phyloP scores from a whole-genome alignment of 768 basidiomycete genomes.

The Phaeotremella skinneri region DNA sequence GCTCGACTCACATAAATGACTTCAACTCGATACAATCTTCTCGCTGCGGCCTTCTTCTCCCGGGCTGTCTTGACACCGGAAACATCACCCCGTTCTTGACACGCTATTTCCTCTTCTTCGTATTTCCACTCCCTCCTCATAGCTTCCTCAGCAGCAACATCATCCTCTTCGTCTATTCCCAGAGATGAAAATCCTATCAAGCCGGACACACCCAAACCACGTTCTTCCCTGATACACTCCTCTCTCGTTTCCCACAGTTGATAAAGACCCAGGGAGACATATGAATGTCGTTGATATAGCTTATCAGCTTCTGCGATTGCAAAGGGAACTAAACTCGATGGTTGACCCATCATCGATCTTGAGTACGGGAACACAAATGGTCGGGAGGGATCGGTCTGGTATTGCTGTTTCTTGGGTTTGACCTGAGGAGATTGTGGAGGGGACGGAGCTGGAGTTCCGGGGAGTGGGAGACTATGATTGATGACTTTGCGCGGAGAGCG shows the following conservation, averaged over 20 bases:
- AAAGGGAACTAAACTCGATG: constrained; percentile 77
- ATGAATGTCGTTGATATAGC: constrained; percentile 84
- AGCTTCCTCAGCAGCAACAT: constrained; percentile 36
- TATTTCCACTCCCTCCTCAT: constrained; percentile 43
- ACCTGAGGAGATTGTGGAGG: constrained; percentile 62
- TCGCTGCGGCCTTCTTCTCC: constrained; percentile 57
- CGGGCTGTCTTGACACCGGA: constrained; percentile 33
- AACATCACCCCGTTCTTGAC: constrained; percentile 30
- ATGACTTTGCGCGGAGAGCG: constrained; percentile 5
- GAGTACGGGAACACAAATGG: constrained; percentile 97
- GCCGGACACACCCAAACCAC: constrained; percentile 65
- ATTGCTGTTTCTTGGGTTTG: constrained; percentile 97
- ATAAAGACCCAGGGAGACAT: constrained; percentile 78
- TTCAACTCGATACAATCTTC: constrained; percentile 84
- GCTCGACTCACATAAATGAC: constrained; percentile 76
- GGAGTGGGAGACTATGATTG: constrained; percentile 46
- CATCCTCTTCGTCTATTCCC: constrained; percentile 35
- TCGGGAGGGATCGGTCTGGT: constrained; percentile 89
- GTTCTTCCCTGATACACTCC: constrained; percentile 90
- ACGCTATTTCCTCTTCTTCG: constrained; percentile 67
- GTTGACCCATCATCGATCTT: constrained; percentile 58
- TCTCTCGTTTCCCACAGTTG: constrained; percentile 96
- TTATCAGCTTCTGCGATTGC: constrained; percentile 94
- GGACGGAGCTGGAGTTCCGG: constrained; percentile 85
- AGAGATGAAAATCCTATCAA: constrained; percentile 42